A percentile compares a stretch with the other conserved stretches of the same genome.
Evolutionary conservation across 345 rosid species (phyloP).

Genomic region (Punica granatum): DNA sequence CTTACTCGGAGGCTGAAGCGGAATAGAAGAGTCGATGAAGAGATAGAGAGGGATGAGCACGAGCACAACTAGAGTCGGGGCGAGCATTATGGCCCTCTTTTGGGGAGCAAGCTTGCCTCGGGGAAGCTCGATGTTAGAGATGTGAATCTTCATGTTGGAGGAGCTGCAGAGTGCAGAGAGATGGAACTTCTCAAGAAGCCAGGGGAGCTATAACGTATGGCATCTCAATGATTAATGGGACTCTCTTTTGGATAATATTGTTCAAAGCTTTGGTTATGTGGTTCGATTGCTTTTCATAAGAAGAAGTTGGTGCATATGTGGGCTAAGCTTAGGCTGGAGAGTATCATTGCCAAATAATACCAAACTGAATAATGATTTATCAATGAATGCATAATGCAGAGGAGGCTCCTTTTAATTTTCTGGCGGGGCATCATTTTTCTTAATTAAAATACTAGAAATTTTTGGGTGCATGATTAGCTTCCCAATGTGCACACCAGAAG

Average conservation of each 20-base stretch:
- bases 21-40: slow-evolving; percentile 10
- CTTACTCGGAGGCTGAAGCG: background rate
- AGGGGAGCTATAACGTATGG: background rate
- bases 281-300: background rate
- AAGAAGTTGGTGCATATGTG: background rate
- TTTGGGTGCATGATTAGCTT: background rate
- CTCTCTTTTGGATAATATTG: slow-evolving; percentile 2
- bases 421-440: background rate
- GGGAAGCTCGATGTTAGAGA: background rate
- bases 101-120: slow-evolving; percentile 6
- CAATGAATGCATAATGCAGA: background rate
- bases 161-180: background rate
- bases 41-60: slow-evolving; percentile 19
- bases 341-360: background rate
- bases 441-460: background rate
- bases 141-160: slow-evolving; percentile 13
- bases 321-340: background rate
- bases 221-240: slow-evolving; percentile 4
- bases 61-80: slow-evolving; percentile 11
- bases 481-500: background rate
- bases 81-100: slow-evolving; percentile 5
- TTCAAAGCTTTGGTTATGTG: background rate
- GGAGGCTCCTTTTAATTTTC: background rate
- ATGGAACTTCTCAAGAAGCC: background rate
- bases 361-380: background rate